Evolutionary conservation across 768 basidiomycete species (phyloP).

Genomic region (Rhodotorula babjevae): DNA sequence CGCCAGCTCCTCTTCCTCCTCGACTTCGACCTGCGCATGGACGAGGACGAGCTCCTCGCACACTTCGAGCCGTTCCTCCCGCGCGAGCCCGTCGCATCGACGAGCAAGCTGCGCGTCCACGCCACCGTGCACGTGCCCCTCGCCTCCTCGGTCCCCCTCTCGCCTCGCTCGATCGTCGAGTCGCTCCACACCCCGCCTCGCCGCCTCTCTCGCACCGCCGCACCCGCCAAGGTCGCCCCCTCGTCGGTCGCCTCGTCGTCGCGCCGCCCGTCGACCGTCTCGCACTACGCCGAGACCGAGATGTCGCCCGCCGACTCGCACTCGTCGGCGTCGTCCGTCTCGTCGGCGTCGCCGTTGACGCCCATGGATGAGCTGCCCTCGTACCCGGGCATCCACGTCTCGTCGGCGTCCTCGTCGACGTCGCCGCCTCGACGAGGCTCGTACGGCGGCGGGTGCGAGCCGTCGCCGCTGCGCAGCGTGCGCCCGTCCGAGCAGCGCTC

Average conservation of each 20-base stretch:
- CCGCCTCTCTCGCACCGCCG: too few relatives aligned
- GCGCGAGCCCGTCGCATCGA: constrained; percentile 24
- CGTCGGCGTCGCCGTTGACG: constrained; percentile 20
- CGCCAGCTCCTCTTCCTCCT: constrained; percentile 87
- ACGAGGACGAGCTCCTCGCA: constrained; percentile 66
- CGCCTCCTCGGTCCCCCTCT: background rate
- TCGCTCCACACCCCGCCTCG: constrained; percentile 1
- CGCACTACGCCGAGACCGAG: constrained; percentile 12
- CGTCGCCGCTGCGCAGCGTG: background rate
- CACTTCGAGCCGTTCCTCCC: constrained; percentile 58
- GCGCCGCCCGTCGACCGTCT: background rate
- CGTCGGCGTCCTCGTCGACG: background rate
- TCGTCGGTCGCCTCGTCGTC: too few relatives aligned
- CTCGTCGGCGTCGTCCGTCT: constrained; percentile 16
- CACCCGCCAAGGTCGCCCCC: too few relatives aligned
- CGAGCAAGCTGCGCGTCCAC: constrained; percentile 5
- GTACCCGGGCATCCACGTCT: constrained; percentile 21
- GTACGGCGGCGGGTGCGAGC: background rate
- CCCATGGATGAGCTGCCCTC: constrained; percentile 22
- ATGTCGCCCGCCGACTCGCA: constrained; percentile 24
- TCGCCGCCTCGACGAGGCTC: constrained; percentile 5
- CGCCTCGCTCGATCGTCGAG: constrained; percentile 8
- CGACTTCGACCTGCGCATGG: constrained; percentile 85
- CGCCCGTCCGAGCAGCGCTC: constrained; percentile 3
- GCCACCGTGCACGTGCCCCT: constrained; percentile 3